Conservation (phyloP, 495 filamentous ascomycete genomes). For the Penicillium steckii region DNA sequence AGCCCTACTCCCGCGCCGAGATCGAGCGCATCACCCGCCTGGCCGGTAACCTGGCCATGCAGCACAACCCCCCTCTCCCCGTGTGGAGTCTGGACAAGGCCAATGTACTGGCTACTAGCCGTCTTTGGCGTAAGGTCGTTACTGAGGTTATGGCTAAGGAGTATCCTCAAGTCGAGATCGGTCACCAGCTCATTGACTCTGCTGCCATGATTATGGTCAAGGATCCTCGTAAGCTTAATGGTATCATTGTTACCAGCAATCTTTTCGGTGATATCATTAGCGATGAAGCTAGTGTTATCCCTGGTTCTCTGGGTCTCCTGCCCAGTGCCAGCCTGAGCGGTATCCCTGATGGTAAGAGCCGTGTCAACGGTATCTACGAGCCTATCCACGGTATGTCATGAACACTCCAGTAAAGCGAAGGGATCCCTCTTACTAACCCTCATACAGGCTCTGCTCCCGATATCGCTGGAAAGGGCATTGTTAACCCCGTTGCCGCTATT, state of each 20-base stretch:
- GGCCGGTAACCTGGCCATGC: constrained; percentile 77
- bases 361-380: constrained; percentile 81
- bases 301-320: constrained; percentile 84
- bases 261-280: constrained; percentile 95
- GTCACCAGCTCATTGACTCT: constrained; percentile 92
- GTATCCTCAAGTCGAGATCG: constrained; percentile 80
- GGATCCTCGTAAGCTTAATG: constrained; percentile 87
- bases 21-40: constrained; percentile 87
- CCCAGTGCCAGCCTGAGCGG: constrained; percentile 87
- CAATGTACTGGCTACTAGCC: constrained; percentile 87
- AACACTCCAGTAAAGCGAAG: too few relatives aligned
- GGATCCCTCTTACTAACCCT: background rate
- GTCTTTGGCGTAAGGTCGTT: constrained; percentile 88
- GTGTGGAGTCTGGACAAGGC: constrained; percentile 96
- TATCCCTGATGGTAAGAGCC: constrained; percentile 68
- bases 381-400: constrained; percentile 82
- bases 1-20: constrained; percentile 84
- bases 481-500: constrained; percentile 64
- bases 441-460: constrained; percentile 45
- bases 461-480: constrained; percentile 84
- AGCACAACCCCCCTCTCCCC: constrained; percentile 73
- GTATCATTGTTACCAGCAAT: constrained; percentile 91
- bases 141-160: constrained; percentile 75
- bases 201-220: constrained; percentile 98
- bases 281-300: constrained; percentile 96